A percentile compares a stretch with the other conserved stretches of the same genome.
phyloP scores from a whole-genome alignment of 2,329 filamentous ascomycete genomes.

The Colletotrichum tropicale region DNA sequence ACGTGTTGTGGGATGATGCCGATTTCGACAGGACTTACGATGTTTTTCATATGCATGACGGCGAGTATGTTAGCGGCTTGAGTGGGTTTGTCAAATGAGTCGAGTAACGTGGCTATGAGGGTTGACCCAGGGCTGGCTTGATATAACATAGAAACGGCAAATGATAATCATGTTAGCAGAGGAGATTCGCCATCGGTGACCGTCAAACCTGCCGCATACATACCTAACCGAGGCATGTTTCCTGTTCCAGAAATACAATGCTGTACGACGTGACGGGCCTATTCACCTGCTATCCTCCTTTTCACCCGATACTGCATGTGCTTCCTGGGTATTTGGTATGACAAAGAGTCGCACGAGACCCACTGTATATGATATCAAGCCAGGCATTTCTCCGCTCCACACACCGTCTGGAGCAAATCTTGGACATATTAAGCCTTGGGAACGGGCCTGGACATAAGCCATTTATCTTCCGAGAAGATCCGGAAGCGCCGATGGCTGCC shows the following conservation, averaged over 20 bases:
- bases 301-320: not conserved
- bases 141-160: not conserved
- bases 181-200: not conserved
- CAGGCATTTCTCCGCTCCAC: not conserved
- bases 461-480: not conserved
- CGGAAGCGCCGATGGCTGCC: not conserved
- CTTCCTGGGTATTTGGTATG: rapidly evolving
- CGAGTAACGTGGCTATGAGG: not conserved
- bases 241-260: not conserved
- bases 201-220: not conserved
- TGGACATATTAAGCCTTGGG: not conserved
- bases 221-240: not conserved
- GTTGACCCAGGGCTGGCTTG: not conserved
- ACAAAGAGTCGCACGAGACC: rapidly evolving
- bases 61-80: not conserved
- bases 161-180: no score
- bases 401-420: not conserved
- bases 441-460: not conserved
- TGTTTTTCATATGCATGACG: not conserved
- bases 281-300: not conserved
- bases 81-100: not conserved
- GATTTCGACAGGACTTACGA: not conserved
- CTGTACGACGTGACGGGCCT: not conserved
- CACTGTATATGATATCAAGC: rapidly evolving
- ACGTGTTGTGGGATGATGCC: not conserved